Base-by-base conservation (phyloP, 2,329 filamentous ascomycete species). In the Diaporthe humulicola region DNA sequence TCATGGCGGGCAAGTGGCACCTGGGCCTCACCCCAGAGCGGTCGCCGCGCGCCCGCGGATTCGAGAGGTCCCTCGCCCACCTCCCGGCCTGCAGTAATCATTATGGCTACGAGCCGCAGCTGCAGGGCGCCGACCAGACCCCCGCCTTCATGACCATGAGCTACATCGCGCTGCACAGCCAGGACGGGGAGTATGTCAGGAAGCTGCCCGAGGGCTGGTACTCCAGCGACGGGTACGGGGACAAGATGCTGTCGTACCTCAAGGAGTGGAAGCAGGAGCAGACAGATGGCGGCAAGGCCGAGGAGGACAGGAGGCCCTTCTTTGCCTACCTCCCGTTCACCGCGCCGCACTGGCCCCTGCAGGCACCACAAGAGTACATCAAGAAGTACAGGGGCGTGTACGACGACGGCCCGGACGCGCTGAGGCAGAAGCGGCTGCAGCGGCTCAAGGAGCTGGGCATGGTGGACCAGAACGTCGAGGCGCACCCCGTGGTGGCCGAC, bases 281-380 rank as follows among this genome's bases (percentile, higher is more conserved):
- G 8, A 78, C 79, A 1, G 79, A 82, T 17, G 70, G 33, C 28
- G 70, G 56, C 38, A 52, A 64, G n/a, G 25, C 64, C 12, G 64
- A 54, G 30, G 64, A 54, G 12, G 54, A 70, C 3, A 77, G 82
- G 6, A 76, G 80, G 64, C 88, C 90, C 0, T 92, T 92, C 83
- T 92, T 92, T 78, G 89, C 83, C 2, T 92, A 91, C 79, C 83
- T 90, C 3, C 89, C 90, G 1, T 92, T 91, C 79, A 90, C 90
- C 0, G 90, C 90, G 0, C 90, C 90, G 2, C 90, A 92, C 77
- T 92, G 90, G 90, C 90, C 90, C 2, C 81, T 92, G 9, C 90
- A 92, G 77, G 89, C 89, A 0, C 89, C 90, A 0, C 81, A 84
- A 69, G 86, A 90, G 75, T 87, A 88, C 71, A 87, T 89, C 57